phyloP scores from a whole-genome alignment of 2,329 filamentous ascomycete species.

The Iodosphaeria phyllophila region DNA sequence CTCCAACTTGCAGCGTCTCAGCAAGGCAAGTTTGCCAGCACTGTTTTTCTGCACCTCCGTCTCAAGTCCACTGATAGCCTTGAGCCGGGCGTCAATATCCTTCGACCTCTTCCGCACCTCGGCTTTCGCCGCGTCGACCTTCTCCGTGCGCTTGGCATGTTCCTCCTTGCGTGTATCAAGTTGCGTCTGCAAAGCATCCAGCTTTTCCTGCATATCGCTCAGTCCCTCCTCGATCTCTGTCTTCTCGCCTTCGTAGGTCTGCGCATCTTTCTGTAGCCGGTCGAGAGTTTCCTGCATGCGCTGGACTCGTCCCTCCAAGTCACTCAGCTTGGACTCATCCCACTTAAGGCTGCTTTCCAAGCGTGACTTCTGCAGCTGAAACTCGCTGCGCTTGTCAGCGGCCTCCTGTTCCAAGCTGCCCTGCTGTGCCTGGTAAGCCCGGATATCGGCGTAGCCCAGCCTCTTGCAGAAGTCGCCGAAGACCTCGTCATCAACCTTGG shows the following conservation, averaged over 20 bases:
- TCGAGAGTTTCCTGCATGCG: conserved; percentile 47
- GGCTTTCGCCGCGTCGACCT: conserved; percentile 57
- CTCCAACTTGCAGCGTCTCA: conserved; percentile 83
- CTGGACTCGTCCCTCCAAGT: conserved; percentile 50
- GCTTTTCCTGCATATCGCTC: conserved; percentile 53
- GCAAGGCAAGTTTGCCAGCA: conserved; percentile 62
- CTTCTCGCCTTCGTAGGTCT: conserved; percentile 53
- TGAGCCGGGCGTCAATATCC: conserved; percentile 57
- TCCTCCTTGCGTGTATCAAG: conserved; percentile 51
- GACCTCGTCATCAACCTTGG: conserved; percentile 71
- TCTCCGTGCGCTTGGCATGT: conserved; percentile 51
- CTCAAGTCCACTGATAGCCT: conserved; percentile 63
- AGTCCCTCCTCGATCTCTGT: conserved; percentile 55
- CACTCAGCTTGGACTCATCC: conserved; percentile 31
- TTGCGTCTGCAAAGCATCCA: conserved; percentile 56
- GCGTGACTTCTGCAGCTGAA: conserved; percentile 65
- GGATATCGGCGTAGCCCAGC: conserved; percentile 75
- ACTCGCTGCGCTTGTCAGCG: conserved; percentile 69
- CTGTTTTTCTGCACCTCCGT: conserved; percentile 73
- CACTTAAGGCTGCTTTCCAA: conserved; percentile 43
- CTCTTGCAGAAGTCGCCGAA: conserved; percentile 74
- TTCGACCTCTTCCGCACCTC: conserved; percentile 73
- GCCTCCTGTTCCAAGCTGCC: conserved; percentile 83
- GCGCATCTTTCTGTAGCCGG: conserved; percentile 49
- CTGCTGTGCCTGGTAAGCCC: conserved; percentile 85